Conservation (phyloP, 1,139 yeast species). For the Suhomyces kunorum region DNA sequence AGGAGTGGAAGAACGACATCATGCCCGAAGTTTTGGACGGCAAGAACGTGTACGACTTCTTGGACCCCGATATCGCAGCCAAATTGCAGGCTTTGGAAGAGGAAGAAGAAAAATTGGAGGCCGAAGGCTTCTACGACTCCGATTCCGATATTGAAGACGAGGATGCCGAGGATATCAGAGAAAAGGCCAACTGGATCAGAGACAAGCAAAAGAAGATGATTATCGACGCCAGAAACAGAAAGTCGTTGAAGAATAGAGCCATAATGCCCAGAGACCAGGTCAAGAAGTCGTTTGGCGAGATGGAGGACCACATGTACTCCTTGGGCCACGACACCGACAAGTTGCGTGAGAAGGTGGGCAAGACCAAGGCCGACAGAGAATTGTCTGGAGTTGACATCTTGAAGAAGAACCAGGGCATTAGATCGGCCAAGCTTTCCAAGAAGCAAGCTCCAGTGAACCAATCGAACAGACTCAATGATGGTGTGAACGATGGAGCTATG, state of each 20-base stretch:
- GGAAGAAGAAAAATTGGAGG: constrained; percentile 91
- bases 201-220: constrained; percentile 93
- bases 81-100: constrained; percentile 94
- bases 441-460: constrained; percentile 57
- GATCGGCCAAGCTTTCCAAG: constrained; percentile 44
- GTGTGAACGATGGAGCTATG: constrained; percentile 79
- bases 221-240: constrained; percentile 83
- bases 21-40: constrained; percentile 98
- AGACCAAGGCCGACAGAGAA: constrained; percentile 40
- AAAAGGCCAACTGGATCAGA: constrained; percentile 94
- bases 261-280: constrained; percentile 90
- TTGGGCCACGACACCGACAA: constrained; percentile 84
- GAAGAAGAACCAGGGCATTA: constrained; percentile 52
- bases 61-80: constrained; percentile 92
- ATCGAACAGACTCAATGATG: constrained; percentile 81
- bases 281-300: constrained; percentile 70
- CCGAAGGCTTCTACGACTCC: constrained; percentile 93
- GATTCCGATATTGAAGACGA: constrained; percentile 72
- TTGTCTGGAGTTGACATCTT: constrained; percentile 77
- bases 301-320: constrained; percentile 87
- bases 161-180: constrained; percentile 71
- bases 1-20: constrained; percentile 94
- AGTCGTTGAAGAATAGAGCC: constrained; percentile 83
- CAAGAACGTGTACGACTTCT: constrained; percentile 93
- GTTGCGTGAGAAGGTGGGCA: constrained; percentile 52